Percentiles rank a stretch among this genome's conserved stretches.
These are phyloP conservation scores for Claviceps lovelessii DNA, from an alignment of 2,329 filamentous ascomycete species.

Conservation along the genomic window DNA sequence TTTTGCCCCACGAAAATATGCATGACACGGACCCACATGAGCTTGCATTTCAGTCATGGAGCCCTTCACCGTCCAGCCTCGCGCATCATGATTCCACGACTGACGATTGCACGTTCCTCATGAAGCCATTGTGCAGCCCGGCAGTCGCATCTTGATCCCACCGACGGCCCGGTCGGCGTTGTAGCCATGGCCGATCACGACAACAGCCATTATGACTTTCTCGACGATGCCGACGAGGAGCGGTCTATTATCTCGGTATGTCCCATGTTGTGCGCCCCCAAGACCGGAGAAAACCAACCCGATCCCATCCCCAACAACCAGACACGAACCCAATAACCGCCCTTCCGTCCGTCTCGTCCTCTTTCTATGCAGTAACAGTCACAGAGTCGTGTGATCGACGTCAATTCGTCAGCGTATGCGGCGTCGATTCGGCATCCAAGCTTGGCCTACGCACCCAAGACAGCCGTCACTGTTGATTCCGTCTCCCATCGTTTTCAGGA, in stretches of 20 bases:
- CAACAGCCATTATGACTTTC: constrained; percentile 28
- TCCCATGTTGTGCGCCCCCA: background rate
- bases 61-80: background rate
- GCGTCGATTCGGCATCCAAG: too few relatives aligned
- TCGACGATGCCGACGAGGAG: constrained; percentile 33
- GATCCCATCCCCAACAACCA: too few relatives aligned
- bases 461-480: background rate
- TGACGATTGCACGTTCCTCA: background rate
- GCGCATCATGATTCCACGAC: background rate
- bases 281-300: background rate
- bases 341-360: background rate
- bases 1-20: too few relatives aligned
- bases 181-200: constrained; percentile 28
- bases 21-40: too few relatives aligned
- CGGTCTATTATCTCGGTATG: constrained; percentile 31
- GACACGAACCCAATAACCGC: too few relatives aligned
- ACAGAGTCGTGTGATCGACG: background rate
- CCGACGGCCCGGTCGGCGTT: constrained; percentile 4
- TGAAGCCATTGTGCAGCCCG: constrained; percentile 3
- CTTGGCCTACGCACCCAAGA: background rate
- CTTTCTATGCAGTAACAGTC: background rate
- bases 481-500: background rate
- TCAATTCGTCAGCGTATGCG: background rate
- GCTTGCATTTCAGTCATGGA: too few relatives aligned
- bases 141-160: background rate